Conservation (phyloP, 176 grass and related monocot species). For the Zea mays region Zm-B73-REFERENCE-NAM-5.0 NC_050104.1:27247001-27247500, state of each 20-base stretch:
- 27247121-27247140: slow-evolving; percentile 56
- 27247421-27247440: slow-evolving; percentile 58
- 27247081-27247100: no score
- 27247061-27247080: no score
- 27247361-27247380: slow-evolving; percentile 95
- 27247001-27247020: no score
- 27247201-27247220: slow-evolving; percentile 89
- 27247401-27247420: slow-evolving; percentile 74
- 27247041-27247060: no score
- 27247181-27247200: slow-evolving; percentile 82
- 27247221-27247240: slow-evolving; percentile 93
- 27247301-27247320: slow-evolving; percentile 70
- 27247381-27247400: slow-evolving; percentile 83
- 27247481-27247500: slow-evolving; percentile 87
- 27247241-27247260: slow-evolving; percentile 90
- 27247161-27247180: slow-evolving; percentile 73
- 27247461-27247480: slow-evolving; percentile 70
- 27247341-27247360: slow-evolving; percentile 84
- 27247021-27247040: no score
- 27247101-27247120: slow-evolving; percentile 66
- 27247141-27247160: slow-evolving; percentile 82
- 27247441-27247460: slow-evolving; percentile 92
- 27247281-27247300: slow-evolving; percentile 69
- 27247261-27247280: slow-evolving; percentile 73
- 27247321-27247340: slow-evolving; percentile 81